Base-by-base conservation (phyloP, 768 basidiomycete species). In the Psilocybe cubensis region DNA sequence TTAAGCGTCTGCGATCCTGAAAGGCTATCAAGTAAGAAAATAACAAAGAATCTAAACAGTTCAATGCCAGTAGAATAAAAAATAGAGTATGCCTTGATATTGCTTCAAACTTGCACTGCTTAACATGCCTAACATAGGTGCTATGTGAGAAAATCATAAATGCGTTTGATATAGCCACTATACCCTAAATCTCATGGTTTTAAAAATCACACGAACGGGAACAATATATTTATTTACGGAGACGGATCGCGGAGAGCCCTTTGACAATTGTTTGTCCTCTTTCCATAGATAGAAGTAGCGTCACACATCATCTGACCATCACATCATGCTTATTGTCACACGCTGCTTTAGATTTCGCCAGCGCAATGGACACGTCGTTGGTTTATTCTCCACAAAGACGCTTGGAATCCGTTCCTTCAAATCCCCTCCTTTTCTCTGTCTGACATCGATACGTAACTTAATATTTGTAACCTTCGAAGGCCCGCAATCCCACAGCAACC, bases 321-420 rank as follows among this genome's bases (percentile, higher is more conserved):
- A 61, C 55, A 49, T 50, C 59, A 61, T 52, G 55, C 28, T 25
- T 28, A n/a, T 0, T 23, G 54, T 60, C 59, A 60, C 59, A 38
- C 20, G n/a, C 42, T 48, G 51, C 59, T 46, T 54, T 61, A 56
- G 52, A 61, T 61, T 57, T 61, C 59, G 59, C 59, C 59, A 61
- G 55, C 59, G 45, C 50, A 60, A 20, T 54, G 51, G 55, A 61
- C 59, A 61, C 59, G 59, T 61, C 59, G 59, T 31, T 61, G 54
- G 54, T 46, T 58, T 58, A 48, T 41, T 52, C 52, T 33, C 45
- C 48, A 20, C 14, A 41, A 41, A 43, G 17, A 11, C 40, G 17
- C 41, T 14, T 17, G 17, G 17, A 44, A 43, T 44, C 28, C 24
- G 18, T 23, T 45, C 40, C 33, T 44, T 29, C 17, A 28, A 48